phyloP scores from a whole-genome alignment of 75 land plant genomes.

The Larix kaempferi region DNA sequence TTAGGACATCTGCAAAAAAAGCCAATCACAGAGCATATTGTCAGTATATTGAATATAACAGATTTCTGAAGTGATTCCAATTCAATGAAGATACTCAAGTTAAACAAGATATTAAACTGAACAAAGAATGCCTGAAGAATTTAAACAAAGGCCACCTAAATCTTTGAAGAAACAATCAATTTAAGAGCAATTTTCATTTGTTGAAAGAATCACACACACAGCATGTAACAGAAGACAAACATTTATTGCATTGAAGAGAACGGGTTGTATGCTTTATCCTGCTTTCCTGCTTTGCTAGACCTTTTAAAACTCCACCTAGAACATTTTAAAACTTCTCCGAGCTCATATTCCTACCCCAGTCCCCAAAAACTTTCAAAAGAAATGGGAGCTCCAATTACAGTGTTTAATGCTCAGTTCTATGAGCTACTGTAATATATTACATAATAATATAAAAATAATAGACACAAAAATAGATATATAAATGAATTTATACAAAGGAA shows the following conservation, averaged over 20 bases:
- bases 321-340: neutral
- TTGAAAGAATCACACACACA: neutral
- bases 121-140: neutral
- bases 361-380: neutral
- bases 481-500: too few relatives aligned
- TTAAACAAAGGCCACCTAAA: too few relatives aligned
- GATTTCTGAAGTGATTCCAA: neutral
- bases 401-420: neutral
- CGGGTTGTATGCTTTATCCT: too few relatives aligned
- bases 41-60: neutral
- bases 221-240: neutral
- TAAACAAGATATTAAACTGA: neutral
- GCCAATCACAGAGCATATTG: neutral
- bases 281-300: too few relatives aligned
- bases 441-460: too few relatives aligned
- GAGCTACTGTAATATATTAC: too few relatives aligned
- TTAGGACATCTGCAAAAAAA: constrained; percentile 81
- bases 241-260: neutral
- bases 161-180: neutral
- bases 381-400: neutral
- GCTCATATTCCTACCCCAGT: neutral
- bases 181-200: neutral
- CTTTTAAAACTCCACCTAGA: neutral
- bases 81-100: constrained; percentile 2
- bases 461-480: too few relatives aligned